These are phyloP conservation scores for Neurospora discreta DNA, from an alignment of 495 filamentous ascomycete genomes.

Conservation along the genomic window DNA sequence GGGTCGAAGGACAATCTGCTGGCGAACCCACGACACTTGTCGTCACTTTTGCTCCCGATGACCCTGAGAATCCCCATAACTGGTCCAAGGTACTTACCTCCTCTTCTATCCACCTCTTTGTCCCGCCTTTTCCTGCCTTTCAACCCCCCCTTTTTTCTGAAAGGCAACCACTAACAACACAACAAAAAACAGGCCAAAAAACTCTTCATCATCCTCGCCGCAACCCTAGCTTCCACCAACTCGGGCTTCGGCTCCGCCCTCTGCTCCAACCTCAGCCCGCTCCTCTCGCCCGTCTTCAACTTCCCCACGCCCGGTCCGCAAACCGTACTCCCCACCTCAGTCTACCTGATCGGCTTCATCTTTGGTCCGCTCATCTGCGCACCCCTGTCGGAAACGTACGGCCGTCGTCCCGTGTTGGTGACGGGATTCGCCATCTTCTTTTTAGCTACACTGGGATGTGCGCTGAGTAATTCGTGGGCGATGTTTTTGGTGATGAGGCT, in stretches of 20 bases:
- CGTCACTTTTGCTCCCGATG: conserved; percentile 11
- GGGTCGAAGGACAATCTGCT: neutral
- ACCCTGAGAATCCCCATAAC: conserved; percentile 18
- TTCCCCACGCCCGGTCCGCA: conserved; percentile 12
- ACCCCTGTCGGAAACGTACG: conserved; percentile 54
- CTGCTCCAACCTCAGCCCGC: conserved; percentile 16
- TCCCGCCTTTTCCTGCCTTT: no score
- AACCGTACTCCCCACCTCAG: conserved; percentile 16
- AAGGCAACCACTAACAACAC: no score
- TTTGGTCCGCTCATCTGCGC: conserved; percentile 40
- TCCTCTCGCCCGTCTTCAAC: conserved; percentile 5
- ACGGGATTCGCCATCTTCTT: conserved; percentile 56
- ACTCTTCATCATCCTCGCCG: conserved; percentile 9
- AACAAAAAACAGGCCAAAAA: conserved; percentile 7
- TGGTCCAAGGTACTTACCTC: neutral
- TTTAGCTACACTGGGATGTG: conserved; percentile 63
- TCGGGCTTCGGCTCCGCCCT: conserved; percentile 15
- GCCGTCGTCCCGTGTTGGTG: conserved; percentile 61
- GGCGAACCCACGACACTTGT: conserved; percentile 1
- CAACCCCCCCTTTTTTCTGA: no score
- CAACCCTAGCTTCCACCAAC: conserved; percentile 12
- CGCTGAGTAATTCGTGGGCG: conserved; percentile 46
- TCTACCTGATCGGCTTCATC: conserved; percentile 56
- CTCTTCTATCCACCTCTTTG: no score
- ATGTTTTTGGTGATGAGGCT: conserved; percentile 19